Base-by-base conservation (phyloP, 2,329 filamentous ascomycete genomes). In the Thielaviopsis musarum region DNA sequence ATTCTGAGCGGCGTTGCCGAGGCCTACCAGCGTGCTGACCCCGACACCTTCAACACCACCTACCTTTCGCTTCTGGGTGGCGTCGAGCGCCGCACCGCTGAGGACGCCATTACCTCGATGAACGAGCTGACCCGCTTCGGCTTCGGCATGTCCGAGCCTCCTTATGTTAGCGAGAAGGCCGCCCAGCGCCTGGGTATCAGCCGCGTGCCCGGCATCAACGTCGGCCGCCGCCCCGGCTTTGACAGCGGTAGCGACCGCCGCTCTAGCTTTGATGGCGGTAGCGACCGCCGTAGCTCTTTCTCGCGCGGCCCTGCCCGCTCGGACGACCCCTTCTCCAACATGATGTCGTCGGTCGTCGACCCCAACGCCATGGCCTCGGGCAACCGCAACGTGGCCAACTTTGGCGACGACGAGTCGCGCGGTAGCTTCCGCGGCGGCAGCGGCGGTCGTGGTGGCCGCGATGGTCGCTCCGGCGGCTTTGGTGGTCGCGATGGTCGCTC, bases 41-140 rank as follows among this genome's bases (percentile, higher is more conserved):
- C 62, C 12, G 54, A 62, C 12, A 52, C 66, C 9, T 65, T 73
- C 17, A 67, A 66, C 7, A 65, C 67, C 3, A 73, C 76, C 0
- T 89, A 88, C 70, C 69, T 72, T 19, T 77, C 80, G 9, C 68
- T 80, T 53, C 75, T 87, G 52, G 81, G 83, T 58, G 72, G 72
- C 52, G 77, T 71, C 64, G 68, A 63, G 28, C 63, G 71, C 41
- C 72, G 74, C 66, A 66, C 69, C 55, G 67, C 68, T 41, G 66
- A 69, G 15, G 66, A 67, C 1, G 64, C 77, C 7, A 71, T 82
- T 19, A 65, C 74, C 3, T 71, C 75, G 21, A 69, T 84, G 63
- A 83, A 83, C 67, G 67, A 72, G n/a, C 78, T 81, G 73, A 70
- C 72, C 54, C 65, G 67, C 21, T 66, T 72, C 17, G 78, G 74